Evolutionary conservation across 345 rosid species (phyloP).

Genomic region (Eucalyptus urophylla): DNA sequence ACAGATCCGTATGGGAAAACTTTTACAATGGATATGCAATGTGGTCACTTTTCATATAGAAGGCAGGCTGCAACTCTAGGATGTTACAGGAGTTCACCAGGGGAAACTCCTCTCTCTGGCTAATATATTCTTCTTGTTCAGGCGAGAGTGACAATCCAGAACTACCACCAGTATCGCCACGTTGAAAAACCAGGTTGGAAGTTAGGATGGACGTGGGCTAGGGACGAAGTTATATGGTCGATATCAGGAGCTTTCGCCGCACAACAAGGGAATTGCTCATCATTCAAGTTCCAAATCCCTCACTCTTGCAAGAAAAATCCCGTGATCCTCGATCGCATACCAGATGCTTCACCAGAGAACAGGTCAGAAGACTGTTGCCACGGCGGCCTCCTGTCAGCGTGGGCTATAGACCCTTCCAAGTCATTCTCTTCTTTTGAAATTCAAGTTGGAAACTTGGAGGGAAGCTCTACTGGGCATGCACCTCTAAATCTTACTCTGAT

Average conservation of each 20-base stretch:
- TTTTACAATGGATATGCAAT: not conserved
- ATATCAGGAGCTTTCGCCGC: conserved; percentile 49
- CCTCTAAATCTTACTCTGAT: conserved; percentile 32
- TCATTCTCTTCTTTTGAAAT: conserved; percentile 41
- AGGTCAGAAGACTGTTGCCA: conserved; percentile 29
- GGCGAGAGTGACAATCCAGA: conserved; percentile 47
- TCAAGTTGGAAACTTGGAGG: conserved; percentile 21
- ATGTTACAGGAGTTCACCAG: not conserved
- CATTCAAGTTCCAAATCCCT: conserved; percentile 7
- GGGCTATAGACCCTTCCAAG: conserved; percentile 30
- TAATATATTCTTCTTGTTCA: not conserved
- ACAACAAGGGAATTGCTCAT: conserved; percentile 32
- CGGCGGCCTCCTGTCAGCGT: conserved; percentile 30
- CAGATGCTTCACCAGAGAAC: conserved; percentile 7
- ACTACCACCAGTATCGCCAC: conserved; percentile 33
- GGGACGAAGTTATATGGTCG: conserved; percentile 26
- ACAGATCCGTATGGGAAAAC: not conserved
- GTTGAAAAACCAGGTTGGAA: conserved; percentile 42
- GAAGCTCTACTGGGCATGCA: not conserved
- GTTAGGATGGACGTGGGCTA: conserved; percentile 44
- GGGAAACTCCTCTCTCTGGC: not conserved
- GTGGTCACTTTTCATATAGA: not conserved
- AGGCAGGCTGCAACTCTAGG: not conserved
- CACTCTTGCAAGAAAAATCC: conserved; percentile 40
- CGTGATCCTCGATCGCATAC: conserved; percentile 21